Percentiles rank a stretch among this genome's conserved stretches.
Conservation (phyloP, 2,329 filamentous ascomycete species). For the Metarhizium anisopliae region DNA sequence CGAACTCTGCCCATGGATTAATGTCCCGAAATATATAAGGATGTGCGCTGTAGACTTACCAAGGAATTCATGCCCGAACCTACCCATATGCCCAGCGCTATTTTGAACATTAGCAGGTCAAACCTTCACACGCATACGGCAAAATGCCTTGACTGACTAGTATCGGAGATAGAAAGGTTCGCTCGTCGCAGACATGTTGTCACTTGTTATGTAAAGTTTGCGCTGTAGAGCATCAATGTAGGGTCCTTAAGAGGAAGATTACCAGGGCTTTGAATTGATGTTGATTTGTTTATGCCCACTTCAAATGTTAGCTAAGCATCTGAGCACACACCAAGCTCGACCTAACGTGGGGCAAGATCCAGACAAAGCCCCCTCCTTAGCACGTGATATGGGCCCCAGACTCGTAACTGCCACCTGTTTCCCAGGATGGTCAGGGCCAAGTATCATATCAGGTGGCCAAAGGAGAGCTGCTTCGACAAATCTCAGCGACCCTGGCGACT, state of each 20-base stretch:
- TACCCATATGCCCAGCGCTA: slow-evolving; percentile 94
- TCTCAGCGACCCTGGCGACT: slow-evolving; percentile 19
- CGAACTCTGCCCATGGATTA: slow-evolving; percentile 65
- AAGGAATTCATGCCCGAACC: slow-evolving; percentile 96
- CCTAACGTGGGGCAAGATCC: neutral
- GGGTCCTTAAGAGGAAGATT: too few relatives aligned
- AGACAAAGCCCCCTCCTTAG: neutral
- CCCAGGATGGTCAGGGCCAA: neutral
- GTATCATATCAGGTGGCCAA: slow-evolving; percentile 10
- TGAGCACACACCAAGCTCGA: neutral
- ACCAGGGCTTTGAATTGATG: too few relatives aligned
- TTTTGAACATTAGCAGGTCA: slow-evolving; percentile 3
- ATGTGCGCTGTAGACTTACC: slow-evolving; percentile 40
- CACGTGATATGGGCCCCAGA: slow-evolving; percentile 2
- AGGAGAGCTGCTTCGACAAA: slow-evolving; percentile 12
- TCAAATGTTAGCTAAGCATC: neutral
- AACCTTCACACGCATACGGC: neutral
- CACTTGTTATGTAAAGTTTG: neutral
- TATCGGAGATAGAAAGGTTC: slow-evolving; percentile 95
- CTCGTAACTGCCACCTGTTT: slow-evolving; percentile 7
- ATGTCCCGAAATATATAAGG: neutral
- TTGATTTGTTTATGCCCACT: neutral
- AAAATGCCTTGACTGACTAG: slow-evolving; percentile 57
- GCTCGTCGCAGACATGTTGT: slow-evolving; percentile 52
- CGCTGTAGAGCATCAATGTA: neutral